These are phyloP conservation scores for Cryptococcus hybrid DNA, from an alignment of 1,284 basidiomycete species.

Conservation along the genomic window DNA sequence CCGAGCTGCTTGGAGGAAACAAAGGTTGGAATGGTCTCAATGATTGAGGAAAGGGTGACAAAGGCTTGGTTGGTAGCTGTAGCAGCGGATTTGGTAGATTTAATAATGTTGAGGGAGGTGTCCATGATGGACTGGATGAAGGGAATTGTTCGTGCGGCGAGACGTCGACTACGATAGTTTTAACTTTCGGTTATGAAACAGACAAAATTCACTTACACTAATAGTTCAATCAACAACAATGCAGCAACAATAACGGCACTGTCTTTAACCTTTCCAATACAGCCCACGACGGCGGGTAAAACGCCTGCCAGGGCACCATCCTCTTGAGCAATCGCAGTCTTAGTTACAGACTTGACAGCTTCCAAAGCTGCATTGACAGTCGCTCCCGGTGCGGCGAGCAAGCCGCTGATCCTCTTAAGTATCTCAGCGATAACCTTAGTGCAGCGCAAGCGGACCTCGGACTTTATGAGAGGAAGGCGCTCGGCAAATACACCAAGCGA, in stretches of 20 bases:
- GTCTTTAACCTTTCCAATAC: slow-evolving; percentile 52
- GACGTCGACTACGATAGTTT: slow-evolving; percentile 56
- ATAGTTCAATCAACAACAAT: slow-evolving; percentile 56
- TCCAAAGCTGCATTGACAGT: slow-evolving; percentile 56
- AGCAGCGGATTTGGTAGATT: slow-evolving; percentile 23
- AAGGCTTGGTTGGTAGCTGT: slow-evolving; percentile 24
- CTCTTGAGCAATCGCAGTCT: slow-evolving; percentile 63
- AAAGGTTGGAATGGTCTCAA: slow-evolving; percentile 51
- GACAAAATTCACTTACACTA: slow-evolving; percentile 13
- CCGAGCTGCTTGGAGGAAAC: slow-evolving; percentile 49
- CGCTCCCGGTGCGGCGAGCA: slow-evolving; percentile 53
- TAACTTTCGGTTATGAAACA: not conserved
- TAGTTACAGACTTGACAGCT: slow-evolving; percentile 61
- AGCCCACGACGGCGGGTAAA: slow-evolving; percentile 60
- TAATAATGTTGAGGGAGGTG: slow-evolving; percentile 58
- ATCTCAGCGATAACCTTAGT: slow-evolving; percentile 56
- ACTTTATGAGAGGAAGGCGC: slow-evolving; percentile 63
- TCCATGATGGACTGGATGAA: slow-evolving; percentile 70
- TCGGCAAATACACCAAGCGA: slow-evolving; percentile 59
- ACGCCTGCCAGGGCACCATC: slow-evolving; percentile 61
- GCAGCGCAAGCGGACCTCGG: slow-evolving; percentile 59
- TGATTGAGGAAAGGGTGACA: slow-evolving; percentile 27
- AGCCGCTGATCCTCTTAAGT: slow-evolving; percentile 52
- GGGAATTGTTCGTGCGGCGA: slow-evolving; percentile 85
- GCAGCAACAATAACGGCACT: slow-evolving; percentile 55